Evolutionary conservation across 2,329 filamentous ascomycete species (phyloP), one percentile per base, ranked within the genome.

Genomic region (Biscogniauxia sp.): DNA sequence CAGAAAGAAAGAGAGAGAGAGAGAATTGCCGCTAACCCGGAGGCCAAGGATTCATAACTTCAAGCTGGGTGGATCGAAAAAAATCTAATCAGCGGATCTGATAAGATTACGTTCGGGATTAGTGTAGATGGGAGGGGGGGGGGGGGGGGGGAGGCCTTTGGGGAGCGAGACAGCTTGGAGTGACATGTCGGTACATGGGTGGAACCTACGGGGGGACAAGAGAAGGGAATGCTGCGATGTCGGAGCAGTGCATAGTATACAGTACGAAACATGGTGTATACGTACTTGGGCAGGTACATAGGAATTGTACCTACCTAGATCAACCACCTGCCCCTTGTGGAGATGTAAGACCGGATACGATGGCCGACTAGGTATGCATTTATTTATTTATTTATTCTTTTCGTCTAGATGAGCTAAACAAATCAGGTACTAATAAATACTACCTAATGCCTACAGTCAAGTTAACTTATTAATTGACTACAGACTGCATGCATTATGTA

Each of bases 71-170:
- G 67, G 69, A 62, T 62, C 65, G 19, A 52, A 37, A 49, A 64
- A 52, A 64, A 71, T 71, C 67, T 70, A 70, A 72, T 72, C 69
- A 69, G 58, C 67, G 67, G 69, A 72, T 72, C 70, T 66, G 70
- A 72, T 72, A 70, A 72, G 70, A 72, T 72, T 68, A 61, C n/a
- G 56, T 53, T 54, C 52, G 55, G 57, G 37, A 45, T 15, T 45
- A n/a, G n/a, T n/a, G n/a, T n/a, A 32, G 56, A 68, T 62, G 60
- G 28, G 6, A 32, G 9, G 7, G 7, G n/a, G n/a, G n/a, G n/a
- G n/a, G n/a, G n/a, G n/a, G n/a, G n/a, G n/a, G n/a, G n/a, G n/a
- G n/a, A n/a, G n/a, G n/a, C n/a, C n/a, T n/a, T n/a, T n/a, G n/a
- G n/a, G n/a, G n/a, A n/a, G n/a, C n/a, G n/a, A n/a, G n/a, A n/a